phyloP scores from a whole-genome alignment of 192 early-diverging fungal species.

The Gryganskiella cystojenkinii region DNA sequence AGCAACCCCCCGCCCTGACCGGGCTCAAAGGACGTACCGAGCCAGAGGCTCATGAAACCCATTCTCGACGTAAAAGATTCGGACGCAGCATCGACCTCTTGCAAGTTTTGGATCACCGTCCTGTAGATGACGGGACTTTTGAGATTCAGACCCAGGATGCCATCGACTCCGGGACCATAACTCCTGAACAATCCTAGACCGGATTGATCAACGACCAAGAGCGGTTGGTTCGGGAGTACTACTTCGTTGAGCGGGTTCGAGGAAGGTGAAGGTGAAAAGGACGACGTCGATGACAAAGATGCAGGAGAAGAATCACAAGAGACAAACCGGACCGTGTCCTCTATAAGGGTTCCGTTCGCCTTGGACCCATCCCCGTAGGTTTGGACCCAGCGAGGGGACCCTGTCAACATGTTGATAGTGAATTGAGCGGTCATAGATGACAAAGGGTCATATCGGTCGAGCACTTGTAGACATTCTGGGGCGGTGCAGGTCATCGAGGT shows the following conservation, averaged over 20 bases:
- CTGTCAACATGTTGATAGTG: slow-evolving; percentile 6
- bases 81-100: not conserved
- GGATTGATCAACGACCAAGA: slow-evolving; percentile 30
- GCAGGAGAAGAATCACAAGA: not conserved
- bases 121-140: not conserved
- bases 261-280: too few relatives aligned
- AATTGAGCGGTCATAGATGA: slow-evolving; percentile 4
- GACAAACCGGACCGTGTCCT: slow-evolving; percentile 31
- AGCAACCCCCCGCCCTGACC: slow-evolving; percentile 30
- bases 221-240: slow-evolving; percentile 11
- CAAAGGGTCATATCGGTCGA: slow-evolving; percentile 17
- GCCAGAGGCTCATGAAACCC: slow-evolving; percentile 40
- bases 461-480: slow-evolving; percentile 22
- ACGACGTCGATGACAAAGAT: not conserved
- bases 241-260: too few relatives aligned
- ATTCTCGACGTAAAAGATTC: not conserved
- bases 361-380: slow-evolving; percentile 32
- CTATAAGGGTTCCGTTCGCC: slow-evolving; percentile 34
- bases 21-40: slow-evolving; percentile 8
- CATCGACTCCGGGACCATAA: slow-evolving; percentile 29
- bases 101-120: slow-evolving; percentile 33
- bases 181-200: slow-evolving; percentile 25
- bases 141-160: slow-evolving; percentile 39
- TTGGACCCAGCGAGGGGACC: slow-evolving; percentile 19
- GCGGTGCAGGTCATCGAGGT: slow-evolving; percentile 10